phyloP scores from a whole-genome alignment of 306 rosid species.

The Rosa chinensis region DNA sequence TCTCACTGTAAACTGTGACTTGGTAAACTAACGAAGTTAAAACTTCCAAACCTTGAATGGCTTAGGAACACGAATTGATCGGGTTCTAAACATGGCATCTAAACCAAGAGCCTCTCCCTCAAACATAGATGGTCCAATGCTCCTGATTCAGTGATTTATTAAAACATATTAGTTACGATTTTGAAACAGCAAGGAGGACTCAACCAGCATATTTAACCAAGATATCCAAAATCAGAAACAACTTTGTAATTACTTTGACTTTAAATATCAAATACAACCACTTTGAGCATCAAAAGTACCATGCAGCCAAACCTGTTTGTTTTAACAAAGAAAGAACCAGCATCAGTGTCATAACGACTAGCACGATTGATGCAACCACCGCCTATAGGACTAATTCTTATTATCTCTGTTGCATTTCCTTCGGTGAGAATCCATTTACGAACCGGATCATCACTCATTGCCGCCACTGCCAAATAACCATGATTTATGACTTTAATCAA shows the following conservation, averaged over 20 bases:
- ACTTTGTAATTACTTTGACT: not conserved
- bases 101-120: conserved; percentile 95
- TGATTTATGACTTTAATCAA: conserved; percentile 7
- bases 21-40: conserved; percentile 2
- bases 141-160: conserved; percentile 61
- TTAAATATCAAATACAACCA: not conserved
- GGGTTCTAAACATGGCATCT: conserved; percentile 79
- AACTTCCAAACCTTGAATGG: conserved; percentile 72
- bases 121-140: conserved; percentile 90
- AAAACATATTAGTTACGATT: not conserved
- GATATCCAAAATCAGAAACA: not conserved
- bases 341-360: conserved; percentile 75
- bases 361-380: conserved; percentile 94
- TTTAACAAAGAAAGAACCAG: conserved; percentile 87
- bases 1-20: conserved; percentile 6
- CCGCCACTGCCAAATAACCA: conserved; percentile 49
- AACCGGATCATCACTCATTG: conserved; percentile 78
- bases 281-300: conserved; percentile 13
- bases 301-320: conserved; percentile 66
- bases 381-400: conserved; percentile 72
- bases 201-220: not conserved
- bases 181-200: conserved; percentile 8
- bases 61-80: conserved; percentile 76
- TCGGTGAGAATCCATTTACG: conserved; percentile 86
- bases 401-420: conserved; percentile 79